A percentile compares a stretch with the other conserved stretches of the same genome.
These are phyloP conservation scores for Malus fusca DNA, from an alignment of 306 rosid genomes.

Conservation along the genomic window DNA sequence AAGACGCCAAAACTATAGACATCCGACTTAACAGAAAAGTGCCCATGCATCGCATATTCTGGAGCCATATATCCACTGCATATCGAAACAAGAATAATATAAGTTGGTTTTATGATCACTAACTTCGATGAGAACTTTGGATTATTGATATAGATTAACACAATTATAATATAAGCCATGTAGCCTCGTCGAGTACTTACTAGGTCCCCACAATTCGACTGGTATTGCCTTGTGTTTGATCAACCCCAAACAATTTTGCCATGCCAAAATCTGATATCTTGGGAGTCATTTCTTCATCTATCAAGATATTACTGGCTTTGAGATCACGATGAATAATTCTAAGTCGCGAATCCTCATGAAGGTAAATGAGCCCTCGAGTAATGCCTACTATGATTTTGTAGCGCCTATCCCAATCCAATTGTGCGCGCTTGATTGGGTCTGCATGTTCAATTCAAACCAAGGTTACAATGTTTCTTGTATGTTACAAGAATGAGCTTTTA, in stretches of 20 bases:
- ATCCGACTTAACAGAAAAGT: background rate
- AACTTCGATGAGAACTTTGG: background rate
- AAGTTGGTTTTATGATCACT: background rate
- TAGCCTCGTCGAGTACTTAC: background rate
- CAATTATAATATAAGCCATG: background rate
- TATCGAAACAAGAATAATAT: background rate
- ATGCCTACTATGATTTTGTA: conserved; percentile 13
- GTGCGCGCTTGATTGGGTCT: background rate
- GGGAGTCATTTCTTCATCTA: conserved; percentile 19
- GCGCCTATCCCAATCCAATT: conserved; percentile 2
- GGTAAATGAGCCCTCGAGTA: conserved; percentile 12
- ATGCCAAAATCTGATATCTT: conserved; percentile 21
- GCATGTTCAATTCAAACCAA: background rate
- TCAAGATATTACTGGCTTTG: conserved; percentile 10
- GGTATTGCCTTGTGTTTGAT: conserved; percentile 8
- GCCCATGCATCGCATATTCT: background rate
- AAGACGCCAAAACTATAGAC: background rate
- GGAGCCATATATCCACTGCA: background rate
- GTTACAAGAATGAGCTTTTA: background rate
- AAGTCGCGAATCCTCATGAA: conserved; percentile 18
- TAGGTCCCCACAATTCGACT: conserved; percentile 12
- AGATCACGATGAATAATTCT: background rate
- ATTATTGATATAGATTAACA: background rate
- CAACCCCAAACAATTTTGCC: background rate
- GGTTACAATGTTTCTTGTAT: background rate